Evolutionary conservation across 768 basidiomycete genomes (phyloP).

Genomic region (Ephemerocybe angulata): DNA sequence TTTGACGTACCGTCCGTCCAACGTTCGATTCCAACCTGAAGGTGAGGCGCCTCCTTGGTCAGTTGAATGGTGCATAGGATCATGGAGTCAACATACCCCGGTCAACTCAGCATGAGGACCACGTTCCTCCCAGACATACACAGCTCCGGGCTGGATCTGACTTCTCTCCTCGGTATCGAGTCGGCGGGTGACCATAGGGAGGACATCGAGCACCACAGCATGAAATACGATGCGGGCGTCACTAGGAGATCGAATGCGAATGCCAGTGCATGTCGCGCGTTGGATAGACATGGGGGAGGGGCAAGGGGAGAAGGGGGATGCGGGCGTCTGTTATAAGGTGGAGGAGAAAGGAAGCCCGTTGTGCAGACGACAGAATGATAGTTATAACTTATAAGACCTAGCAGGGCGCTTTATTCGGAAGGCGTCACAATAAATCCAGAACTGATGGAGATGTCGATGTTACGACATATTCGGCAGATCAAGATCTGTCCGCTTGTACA

Average conservation of each 20-base stretch:
- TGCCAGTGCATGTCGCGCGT: slow-evolving; percentile 47
- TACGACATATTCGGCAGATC: slow-evolving; percentile 36
- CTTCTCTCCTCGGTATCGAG: slow-evolving; percentile 74
- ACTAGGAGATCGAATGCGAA: slow-evolving; percentile 49
- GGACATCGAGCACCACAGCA: slow-evolving; percentile 59
- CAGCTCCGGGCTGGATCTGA: slow-evolving; percentile 65
- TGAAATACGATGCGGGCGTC: slow-evolving; percentile 67
- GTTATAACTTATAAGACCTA: slow-evolving; percentile 24
- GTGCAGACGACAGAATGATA: slow-evolving; percentile 22
- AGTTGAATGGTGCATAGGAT: background rate
- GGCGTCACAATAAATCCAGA: slow-evolving; percentile 31
- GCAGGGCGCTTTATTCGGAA: slow-evolving; percentile 27
- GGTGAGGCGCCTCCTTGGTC: slow-evolving; percentile 7
- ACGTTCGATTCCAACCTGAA: slow-evolving; percentile 71
- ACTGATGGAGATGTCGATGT: slow-evolving; percentile 38
- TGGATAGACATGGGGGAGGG: slow-evolving; percentile 33
- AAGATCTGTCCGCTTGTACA: slow-evolving; percentile 26
- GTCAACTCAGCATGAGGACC: slow-evolving; percentile 68
- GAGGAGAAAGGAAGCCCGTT: slow-evolving; percentile 16
- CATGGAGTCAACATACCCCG: slow-evolving; percentile 45
- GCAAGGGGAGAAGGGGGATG: slow-evolving; percentile 9
- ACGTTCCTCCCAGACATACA: slow-evolving; percentile 86
- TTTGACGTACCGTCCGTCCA: slow-evolving; percentile 77
- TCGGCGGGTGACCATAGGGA: slow-evolving; percentile 77
- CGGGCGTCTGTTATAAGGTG: slow-evolving; percentile 10